Conservation (phyloP, 345 rosid genomes). For the Conringia planisiliqua region DNA sequence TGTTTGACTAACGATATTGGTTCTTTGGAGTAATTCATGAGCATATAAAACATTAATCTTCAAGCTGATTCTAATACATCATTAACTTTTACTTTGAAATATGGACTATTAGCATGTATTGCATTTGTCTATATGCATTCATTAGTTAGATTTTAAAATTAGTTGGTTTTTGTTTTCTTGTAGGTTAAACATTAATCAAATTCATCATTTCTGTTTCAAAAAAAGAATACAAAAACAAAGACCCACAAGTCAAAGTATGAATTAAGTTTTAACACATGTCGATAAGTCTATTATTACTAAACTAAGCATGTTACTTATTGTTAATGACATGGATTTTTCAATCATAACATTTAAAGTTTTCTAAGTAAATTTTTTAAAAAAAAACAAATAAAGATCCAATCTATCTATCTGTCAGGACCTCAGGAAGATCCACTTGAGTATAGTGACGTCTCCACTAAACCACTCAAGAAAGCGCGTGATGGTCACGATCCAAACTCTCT, state of each 20-base stretch:
- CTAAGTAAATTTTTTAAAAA: too few relatives aligned
- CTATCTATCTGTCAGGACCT: slow-evolving; percentile 34
- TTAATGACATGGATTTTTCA: slow-evolving; percentile 11
- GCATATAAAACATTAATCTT: not conserved
- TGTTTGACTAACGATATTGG: not conserved
- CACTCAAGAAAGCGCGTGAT: slow-evolving; percentile 26
- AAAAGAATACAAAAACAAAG: slow-evolving; percentile 15
- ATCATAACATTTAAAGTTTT: not conserved
- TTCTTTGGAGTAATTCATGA: not conserved
- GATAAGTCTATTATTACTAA: slow-evolving; percentile 19
- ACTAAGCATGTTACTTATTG: slow-evolving; percentile 25
- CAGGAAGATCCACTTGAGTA: slow-evolving; percentile 36
- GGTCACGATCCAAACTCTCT: not conserved
- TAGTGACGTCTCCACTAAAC: slow-evolving; percentile 37
- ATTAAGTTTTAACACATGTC: slow-evolving; percentile 26
- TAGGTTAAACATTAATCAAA: not conserved
- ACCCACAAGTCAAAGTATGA: slow-evolving; percentile 21
- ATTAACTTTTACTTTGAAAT: not conserved
- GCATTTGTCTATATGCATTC: not conserved
- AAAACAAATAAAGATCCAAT: slow-evolving; percentile 12
- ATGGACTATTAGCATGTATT: not conserved
- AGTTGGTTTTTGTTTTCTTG: not conserved
- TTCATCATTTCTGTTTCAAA: slow-evolving; percentile 19
- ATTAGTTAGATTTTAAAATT: not conserved
- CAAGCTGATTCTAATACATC: not conserved